Conservation (phyloP, 768 basidiomycete genomes). For the Tubosaeta sp. region DNA sequence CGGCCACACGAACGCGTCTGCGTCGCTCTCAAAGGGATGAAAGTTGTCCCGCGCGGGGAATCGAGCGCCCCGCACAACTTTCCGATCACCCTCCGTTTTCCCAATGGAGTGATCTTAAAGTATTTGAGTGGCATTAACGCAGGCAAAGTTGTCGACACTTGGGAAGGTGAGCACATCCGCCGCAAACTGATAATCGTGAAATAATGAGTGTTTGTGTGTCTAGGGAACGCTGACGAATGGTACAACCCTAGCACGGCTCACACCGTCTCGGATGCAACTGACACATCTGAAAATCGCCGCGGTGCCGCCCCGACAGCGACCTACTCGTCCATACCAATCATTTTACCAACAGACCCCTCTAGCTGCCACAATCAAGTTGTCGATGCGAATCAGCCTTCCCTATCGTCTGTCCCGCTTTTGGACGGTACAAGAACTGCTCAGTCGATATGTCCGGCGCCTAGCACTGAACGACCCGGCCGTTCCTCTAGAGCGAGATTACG, state of each 20-base stretch:
- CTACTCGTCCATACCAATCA: not conserved
- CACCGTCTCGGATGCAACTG: conserved; percentile 11
- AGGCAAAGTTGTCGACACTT: conserved; percentile 37
- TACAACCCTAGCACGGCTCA: conserved; percentile 14
- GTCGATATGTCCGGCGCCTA: not conserved
- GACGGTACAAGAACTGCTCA: not conserved
- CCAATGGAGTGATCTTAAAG: conserved; percentile 40
- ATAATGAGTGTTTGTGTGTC: not conserved
- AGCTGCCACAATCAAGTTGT: not conserved
- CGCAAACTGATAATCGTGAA: not conserved
- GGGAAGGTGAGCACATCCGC: conserved; percentile 32
- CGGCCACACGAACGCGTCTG: conserved; percentile 39
- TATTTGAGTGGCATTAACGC: conserved; percentile 29
- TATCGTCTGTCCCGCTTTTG: not conserved
- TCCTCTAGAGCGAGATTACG: conserved; percentile 1
- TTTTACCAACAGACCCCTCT: not conserved
- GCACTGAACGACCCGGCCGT: not conserved
- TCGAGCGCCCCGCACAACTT: conserved; percentile 30
- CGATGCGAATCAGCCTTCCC: not conserved
- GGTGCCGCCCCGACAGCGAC: not conserved
- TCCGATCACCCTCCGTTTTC: conserved; percentile 41
- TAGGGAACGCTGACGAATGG: conserved; percentile 25
- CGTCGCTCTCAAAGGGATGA: conserved; percentile 46
- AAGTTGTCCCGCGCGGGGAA: conserved; percentile 27
- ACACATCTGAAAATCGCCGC: conserved; percentile 2